Evolutionary conservation across 2,329 filamentous ascomycete genomes (phyloP).

Genomic region (Ophiocordyceps australis): DNA sequence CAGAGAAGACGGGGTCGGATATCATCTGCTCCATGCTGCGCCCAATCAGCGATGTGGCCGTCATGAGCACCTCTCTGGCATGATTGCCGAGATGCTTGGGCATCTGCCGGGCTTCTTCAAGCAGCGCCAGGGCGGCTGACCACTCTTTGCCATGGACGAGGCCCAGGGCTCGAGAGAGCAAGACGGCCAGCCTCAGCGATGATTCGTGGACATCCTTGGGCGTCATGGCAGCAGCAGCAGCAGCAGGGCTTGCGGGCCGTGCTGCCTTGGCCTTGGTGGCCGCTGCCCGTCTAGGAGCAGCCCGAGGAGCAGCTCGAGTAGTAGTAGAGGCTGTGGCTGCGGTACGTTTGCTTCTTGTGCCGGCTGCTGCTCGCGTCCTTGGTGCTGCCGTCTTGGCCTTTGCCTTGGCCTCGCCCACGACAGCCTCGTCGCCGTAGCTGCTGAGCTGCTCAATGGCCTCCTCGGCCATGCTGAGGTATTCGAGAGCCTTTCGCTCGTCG

Average conservation of each 20-base stretch:
- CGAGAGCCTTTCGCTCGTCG: conserved; percentile 21
- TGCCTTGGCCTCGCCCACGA: background rate
- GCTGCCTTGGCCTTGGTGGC: conserved; percentile 6
- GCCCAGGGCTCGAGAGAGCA: conserved; percentile 20
- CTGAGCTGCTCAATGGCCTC: conserved; percentile 20
- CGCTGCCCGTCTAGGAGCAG: too few relatives aligned
- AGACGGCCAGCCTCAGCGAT: conserved; percentile 15
- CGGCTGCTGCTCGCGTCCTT: background rate
- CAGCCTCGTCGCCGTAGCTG: conserved; percentile 5
- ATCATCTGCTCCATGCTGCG: conserved; percentile 57
- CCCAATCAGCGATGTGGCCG: conserved; percentile 48
- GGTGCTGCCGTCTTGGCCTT: background rate
- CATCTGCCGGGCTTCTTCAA: conserved; percentile 29
- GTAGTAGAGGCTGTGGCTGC: conserved; percentile 8
- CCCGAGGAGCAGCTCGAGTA: conserved; percentile 6
- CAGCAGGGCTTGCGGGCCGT: too few relatives aligned
- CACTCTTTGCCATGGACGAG: conserved; percentile 34
- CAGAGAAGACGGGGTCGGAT: conserved; percentile 69
- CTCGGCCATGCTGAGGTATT: conserved; percentile 30
- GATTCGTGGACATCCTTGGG: conserved; percentile 16
- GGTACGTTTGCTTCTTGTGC: background rate
- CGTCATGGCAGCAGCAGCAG: conserved; percentile 4
- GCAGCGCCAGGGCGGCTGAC: conserved; percentile 33
- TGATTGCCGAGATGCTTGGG: conserved; percentile 20
- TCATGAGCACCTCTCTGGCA: conserved; percentile 37